These are phyloP conservation scores for Sporisorium sorghi DNA, from an alignment of 1,284 basidiomycete genomes.

Conservation along the genomic window DNA sequence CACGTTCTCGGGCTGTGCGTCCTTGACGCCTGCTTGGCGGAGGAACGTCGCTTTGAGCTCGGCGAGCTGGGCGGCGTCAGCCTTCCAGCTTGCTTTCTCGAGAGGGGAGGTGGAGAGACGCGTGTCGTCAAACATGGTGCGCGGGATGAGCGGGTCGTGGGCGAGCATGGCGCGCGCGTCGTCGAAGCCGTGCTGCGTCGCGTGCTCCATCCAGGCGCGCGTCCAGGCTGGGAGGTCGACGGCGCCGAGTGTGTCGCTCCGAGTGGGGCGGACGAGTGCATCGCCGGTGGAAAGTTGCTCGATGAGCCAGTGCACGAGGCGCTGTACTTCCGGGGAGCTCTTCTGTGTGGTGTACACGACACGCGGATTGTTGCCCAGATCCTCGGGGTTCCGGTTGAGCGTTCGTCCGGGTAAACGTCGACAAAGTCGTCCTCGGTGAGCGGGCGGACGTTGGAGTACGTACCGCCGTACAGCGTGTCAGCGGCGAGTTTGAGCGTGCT, in stretches of 20 bases:
- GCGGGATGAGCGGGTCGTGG: conserved; percentile 34
- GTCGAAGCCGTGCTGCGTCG: conserved; percentile 34
- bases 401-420: neutral
- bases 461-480: neutral
- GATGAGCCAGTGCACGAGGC: conserved; percentile 13
- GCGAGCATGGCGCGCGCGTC: conserved; percentile 34
- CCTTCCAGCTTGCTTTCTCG: conserved; percentile 11
- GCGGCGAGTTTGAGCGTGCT: conserved; percentile 8
- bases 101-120: conserved; percentile 8
- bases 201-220: conserved; percentile 24
- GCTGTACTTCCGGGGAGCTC: conserved; percentile 23
- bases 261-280: neutral
- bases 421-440: conserved; percentile 6
- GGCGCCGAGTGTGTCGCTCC: conserved; percentile 8
- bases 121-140: conserved; percentile 39
- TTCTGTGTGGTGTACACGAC: conserved; percentile 27
- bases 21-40: conserved; percentile 9
- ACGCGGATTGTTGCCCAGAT: conserved; percentile 14
- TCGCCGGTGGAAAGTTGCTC: neutral
- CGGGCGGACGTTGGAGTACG: neutral
- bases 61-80: neutral
- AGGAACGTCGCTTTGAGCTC: conserved; percentile 11
- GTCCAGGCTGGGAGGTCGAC: conserved; percentile 22
- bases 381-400: neutral
- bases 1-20: conserved; percentile 7